These are phyloP conservation scores for Pelargonium myrrhifolium DNA, from an alignment of 441 rosid genomes.

Conservation along the genomic window DNA sequence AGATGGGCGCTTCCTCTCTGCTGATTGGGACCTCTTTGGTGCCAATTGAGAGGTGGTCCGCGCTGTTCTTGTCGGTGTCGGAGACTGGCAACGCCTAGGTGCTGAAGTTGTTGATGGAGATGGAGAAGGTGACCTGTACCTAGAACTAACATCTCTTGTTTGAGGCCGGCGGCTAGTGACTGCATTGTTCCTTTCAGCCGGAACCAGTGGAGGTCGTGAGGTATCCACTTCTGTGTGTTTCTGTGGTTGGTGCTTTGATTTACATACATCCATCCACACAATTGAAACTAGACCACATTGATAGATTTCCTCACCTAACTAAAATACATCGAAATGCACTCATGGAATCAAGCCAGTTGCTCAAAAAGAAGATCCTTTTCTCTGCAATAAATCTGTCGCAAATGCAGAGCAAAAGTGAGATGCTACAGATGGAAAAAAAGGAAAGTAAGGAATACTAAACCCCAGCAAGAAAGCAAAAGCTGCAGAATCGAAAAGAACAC, in stretches of 20 bases:
- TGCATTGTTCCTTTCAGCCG: conserved; percentile 64
- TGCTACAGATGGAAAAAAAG: conserved; percentile 33
- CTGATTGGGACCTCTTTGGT: conserved; percentile 68
- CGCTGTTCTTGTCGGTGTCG: conserved; percentile 47
- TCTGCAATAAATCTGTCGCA: conserved; percentile 53
- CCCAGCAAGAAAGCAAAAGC: conserved; percentile 19
- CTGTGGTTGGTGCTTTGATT: conserved; percentile 31
- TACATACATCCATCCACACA: conserved; percentile 75
- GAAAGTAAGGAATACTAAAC: conserved; percentile 33
- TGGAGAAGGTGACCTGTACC: conserved; percentile 72
- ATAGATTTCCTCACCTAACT: conserved; percentile 24
- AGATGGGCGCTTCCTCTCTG: conserved; percentile 82
- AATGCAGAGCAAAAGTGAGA: conserved; percentile 40
- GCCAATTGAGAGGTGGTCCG: conserved; percentile 40
- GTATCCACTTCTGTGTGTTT: conserved; percentile 46
- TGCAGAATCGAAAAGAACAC: conserved; percentile 25
- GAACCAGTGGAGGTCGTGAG: conserved; percentile 50
- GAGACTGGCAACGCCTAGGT: conserved; percentile 65
- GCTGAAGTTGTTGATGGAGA: conserved; percentile 37
- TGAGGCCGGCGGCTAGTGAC: conserved; percentile 45
- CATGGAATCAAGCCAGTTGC: conserved; percentile 26
- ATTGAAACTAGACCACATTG: conserved; percentile 53
- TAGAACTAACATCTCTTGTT: conserved; percentile 60
- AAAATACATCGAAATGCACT: conserved; percentile 18
- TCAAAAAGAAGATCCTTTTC: conserved; percentile 44